Base-by-base conservation (phyloP, 2,329 filamentous ascomycete species). In the Meredithiella fracta region DNA sequence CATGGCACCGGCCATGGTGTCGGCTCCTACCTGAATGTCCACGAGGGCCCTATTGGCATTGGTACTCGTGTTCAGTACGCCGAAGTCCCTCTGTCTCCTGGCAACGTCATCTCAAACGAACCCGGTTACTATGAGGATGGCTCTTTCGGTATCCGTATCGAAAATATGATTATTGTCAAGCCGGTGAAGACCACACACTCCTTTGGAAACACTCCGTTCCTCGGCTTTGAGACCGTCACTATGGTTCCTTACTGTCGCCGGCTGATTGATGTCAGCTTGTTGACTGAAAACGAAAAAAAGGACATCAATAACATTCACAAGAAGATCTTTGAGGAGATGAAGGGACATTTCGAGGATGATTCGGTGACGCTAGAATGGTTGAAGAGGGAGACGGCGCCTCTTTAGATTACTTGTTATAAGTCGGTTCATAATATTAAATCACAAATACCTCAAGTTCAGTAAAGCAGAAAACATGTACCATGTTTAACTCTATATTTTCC, bases 111-210 rank as follows among this genome's bases (percentile, higher is more conserved):
- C 54, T 97, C 91, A 1, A 89, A 96, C 64, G 89, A 98, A 68
- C 92, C 92, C 1, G 92, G 92, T 29, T 98, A 90, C 71, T 98
- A 98, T 67, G 90, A 97, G 68, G 92, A 98, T 63, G 91, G 89
- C 51, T 81, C 82, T 40, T 98, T 94, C 65, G 92, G 92, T 17
- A 92, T 98, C 62, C 84, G 92, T 17, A 96, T 96, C 64, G 92
- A 98, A 70, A 98, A 98, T 67, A 82, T 98, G 64, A 80, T 94
- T 61, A 84, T 97, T 74, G 88, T 94, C 29, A 84, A 79, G 61
- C 89, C 96, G 66, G 83, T 85, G n/a, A 75, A 90, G 68, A 95
- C 91, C 3, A 82, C 83, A 60, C 78, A 94, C 68, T 80, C 82
- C 37, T 97, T 97, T 65, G 91, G 90, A 20, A 91, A 95, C 63